phyloP scores from a whole-genome alignment of 2,329 filamentous ascomycete genomes.

The Alternaria rosae region DNA sequence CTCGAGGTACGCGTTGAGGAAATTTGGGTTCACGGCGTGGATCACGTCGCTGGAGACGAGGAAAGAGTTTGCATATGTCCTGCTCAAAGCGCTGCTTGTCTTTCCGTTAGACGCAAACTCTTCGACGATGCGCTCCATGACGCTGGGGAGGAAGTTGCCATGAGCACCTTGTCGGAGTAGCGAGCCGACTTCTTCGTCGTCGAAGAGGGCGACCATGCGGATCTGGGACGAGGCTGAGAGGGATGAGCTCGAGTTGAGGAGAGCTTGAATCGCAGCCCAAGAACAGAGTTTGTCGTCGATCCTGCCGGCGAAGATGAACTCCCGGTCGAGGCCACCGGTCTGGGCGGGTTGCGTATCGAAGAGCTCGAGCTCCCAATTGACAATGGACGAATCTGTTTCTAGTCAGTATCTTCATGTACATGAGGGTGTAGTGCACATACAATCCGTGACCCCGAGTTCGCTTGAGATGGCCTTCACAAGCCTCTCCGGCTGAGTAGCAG shows the following conservation, averaged over 20 bases:
- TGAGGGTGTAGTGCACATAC: constrained; percentile 29
- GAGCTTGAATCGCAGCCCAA: constrained; percentile 85
- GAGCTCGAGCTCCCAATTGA: constrained; percentile 97
- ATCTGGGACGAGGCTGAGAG: constrained; percentile 69
- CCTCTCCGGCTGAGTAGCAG: constrained; percentile 81
- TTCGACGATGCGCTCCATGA: constrained; percentile 83
- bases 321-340: constrained; percentile 83
- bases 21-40: constrained; percentile 95
- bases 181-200: constrained; percentile 96
- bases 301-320: constrained; percentile 93
- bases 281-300: constrained; percentile 99
- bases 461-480: constrained; percentile 83
- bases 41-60: constrained; percentile 91
- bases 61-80: constrained; percentile 91
- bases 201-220: constrained; percentile 92
- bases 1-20: constrained; percentile 80
- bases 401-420: not conserved
- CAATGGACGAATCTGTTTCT: constrained; percentile 68
- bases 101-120: constrained; percentile 58
- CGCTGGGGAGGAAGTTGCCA: constrained; percentile 84
- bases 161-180: constrained; percentile 87
- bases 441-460: constrained; percentile 76
- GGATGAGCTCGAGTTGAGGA: constrained; percentile 68
- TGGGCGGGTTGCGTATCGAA: constrained; percentile 89
- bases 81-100: constrained; percentile 68